These are phyloP conservation scores for Candida arabinofermentans DNA, from an alignment of 805 yeast genomes.

Conservation along the genomic window DNA sequence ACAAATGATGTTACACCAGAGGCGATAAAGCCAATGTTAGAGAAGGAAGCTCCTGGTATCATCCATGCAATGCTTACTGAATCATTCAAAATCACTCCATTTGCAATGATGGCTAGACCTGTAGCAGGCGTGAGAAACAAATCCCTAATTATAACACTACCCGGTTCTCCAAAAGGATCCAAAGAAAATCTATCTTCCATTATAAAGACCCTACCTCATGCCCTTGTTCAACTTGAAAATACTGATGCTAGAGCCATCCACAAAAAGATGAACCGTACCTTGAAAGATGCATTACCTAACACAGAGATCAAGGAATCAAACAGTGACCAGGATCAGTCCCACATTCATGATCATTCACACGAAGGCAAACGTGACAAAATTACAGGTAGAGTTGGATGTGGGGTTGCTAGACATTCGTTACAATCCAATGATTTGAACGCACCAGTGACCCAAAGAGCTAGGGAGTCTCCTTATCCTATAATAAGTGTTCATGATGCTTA, in stretches of 20 bases:
- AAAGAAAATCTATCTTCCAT: constrained; percentile 40
- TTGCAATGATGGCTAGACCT: constrained; percentile 47
- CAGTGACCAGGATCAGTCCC: constrained; percentile 13
- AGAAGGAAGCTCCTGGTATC: constrained; percentile 45
- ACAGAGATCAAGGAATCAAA: not conserved
- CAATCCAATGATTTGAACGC: constrained; percentile 31
- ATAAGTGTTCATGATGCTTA: constrained; percentile 39
- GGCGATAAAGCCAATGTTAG: constrained; percentile 39
- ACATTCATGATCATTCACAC: constrained; percentile 19
- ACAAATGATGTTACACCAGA: constrained; percentile 47
- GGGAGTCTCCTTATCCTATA: constrained; percentile 48
- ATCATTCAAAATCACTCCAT: constrained; percentile 42
- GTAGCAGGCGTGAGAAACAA: constrained; percentile 42
- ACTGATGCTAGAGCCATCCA: constrained; percentile 40
- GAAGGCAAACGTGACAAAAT: constrained; percentile 2
- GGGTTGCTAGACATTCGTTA: constrained; percentile 36
- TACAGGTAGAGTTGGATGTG: constrained; percentile 19
- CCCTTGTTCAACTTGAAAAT: constrained; percentile 34
- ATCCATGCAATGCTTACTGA: constrained; percentile 42
- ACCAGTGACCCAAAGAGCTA: constrained; percentile 39
- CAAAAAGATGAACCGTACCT: constrained; percentile 24
- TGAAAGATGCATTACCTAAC: constrained; percentile 23
- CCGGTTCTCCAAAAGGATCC: constrained; percentile 51
- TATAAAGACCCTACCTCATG: constrained; percentile 38
- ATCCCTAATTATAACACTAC: constrained; percentile 41